These are phyloP conservation scores for Tagetes erecta DNA, from an alignment of 129 eudicot species.

Conservation along the genomic window DNA sequence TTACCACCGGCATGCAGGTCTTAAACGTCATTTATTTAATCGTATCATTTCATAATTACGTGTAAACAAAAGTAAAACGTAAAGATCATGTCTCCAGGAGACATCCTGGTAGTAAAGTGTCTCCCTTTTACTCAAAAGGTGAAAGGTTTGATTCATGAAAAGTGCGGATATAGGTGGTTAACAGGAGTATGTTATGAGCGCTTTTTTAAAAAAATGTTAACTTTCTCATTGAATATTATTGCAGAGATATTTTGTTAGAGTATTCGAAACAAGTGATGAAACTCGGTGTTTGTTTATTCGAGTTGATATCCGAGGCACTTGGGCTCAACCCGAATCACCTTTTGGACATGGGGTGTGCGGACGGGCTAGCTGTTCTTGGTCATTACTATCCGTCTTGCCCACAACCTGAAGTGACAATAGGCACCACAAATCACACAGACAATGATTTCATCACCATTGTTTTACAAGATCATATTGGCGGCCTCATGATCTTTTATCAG, in stretches of 20 bases:
- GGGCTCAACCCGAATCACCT: constrained; percentile 39
- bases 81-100: too few relatives aligned
- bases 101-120: background rate
- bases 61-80: too few relatives aligned
- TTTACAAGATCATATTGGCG: constrained; percentile 55
- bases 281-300: constrained; percentile 33
- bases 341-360: constrained; percentile 40
- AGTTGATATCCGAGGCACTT: constrained; percentile 51
- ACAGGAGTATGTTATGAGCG: too few relatives aligned
- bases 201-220: too few relatives aligned
- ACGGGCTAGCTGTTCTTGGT: constrained; percentile 36
- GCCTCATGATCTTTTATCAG: constrained; percentile 46
- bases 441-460: constrained; percentile 42
- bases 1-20: constrained; percentile 65
- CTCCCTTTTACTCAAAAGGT: too few relatives aligned
- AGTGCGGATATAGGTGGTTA: too few relatives aligned
- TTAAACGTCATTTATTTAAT: background rate
- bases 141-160: too few relatives aligned
- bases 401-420: constrained; percentile 41
- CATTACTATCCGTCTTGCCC: constrained; percentile 56
- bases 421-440: constrained; percentile 33
- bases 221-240: too few relatives aligned
- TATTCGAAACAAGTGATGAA: background rate
- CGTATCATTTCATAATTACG: too few relatives aligned
- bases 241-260: too few relatives aligned